Conservation (phyloP, 2,329 filamentous ascomycete species). For the Xylaria sp. region DNA sequence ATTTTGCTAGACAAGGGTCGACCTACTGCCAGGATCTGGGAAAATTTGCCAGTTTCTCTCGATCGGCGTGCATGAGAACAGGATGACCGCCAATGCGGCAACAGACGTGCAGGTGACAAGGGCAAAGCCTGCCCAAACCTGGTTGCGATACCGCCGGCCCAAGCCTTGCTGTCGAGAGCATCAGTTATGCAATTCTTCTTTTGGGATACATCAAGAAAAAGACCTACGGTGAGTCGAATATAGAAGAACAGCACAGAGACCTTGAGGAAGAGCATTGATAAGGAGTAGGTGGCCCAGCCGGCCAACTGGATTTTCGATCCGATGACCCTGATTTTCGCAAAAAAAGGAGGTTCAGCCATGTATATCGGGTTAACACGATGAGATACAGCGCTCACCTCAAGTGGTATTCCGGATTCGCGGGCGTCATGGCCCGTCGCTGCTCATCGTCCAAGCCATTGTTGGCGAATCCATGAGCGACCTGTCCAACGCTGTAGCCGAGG, state of each 20-base stretch:
- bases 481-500: conserved; percentile 44
- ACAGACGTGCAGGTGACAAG: conserved; percentile 43
- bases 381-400: conserved; percentile 21
- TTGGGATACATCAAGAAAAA: not conserved
- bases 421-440: conserved; percentile 39
- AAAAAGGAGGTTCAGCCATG: not conserved
- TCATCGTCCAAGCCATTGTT: conserved; percentile 52
- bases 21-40: conserved; percentile 48
- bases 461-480: conserved; percentile 43
- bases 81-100: conserved; percentile 41
- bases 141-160: conserved; percentile 37
- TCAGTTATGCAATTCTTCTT: not conserved
- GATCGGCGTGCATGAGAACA: conserved; percentile 44
- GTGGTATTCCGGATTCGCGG: conserved; percentile 39
- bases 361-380: not conserved
- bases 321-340: not conserved
- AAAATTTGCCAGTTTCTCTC: conserved; percentile 50
- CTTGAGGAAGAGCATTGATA: conserved; percentile 49
- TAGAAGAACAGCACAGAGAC: conserved; percentile 51
- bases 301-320: conserved; percentile 49
- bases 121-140: conserved; percentile 43
- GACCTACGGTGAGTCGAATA: conserved; percentile 40
- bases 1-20: not conserved
- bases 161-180: conserved; percentile 32
- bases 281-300: conserved; percentile 50